These are phyloP conservation scores for Citrus hindsii DNA, from an alignment of 345 rosid genomes.

Conservation along the genomic window DNA sequence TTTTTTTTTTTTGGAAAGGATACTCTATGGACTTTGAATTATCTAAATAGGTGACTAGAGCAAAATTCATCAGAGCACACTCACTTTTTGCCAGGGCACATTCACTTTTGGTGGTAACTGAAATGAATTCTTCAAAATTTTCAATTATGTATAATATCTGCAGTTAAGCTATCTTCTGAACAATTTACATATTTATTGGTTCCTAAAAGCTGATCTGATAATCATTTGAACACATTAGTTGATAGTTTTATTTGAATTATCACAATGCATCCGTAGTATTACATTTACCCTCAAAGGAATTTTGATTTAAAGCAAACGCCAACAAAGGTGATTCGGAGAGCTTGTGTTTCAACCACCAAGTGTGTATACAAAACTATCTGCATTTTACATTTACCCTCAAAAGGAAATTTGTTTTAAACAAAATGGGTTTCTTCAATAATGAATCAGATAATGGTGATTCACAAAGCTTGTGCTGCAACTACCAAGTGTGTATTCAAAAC, in stretches of 20 bases:
- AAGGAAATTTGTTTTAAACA: neutral
- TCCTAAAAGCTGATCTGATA: neutral
- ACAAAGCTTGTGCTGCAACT: neutral
- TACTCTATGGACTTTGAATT: neutral
- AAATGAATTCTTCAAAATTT: neutral
- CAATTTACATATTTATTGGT: neutral
- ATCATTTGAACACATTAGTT: neutral
- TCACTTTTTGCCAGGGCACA: too few species aligned
- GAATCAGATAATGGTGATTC: neutral
- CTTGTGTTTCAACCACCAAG: neutral
- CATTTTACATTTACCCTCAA: neutral
- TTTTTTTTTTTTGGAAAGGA: too few species aligned
- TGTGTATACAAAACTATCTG: neutral
- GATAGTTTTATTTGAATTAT: neutral
- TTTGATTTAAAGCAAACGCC: neutral
- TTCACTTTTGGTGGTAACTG: too few species aligned
- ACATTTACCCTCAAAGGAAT: neutral
- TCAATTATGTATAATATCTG: neutral
- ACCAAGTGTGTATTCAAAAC: neutral
- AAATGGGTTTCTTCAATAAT: neutral
- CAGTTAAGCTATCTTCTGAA: neutral
- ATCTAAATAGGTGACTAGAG: neutral
- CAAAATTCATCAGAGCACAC: neutral
- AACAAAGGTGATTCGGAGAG: neutral
- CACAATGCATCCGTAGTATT: neutral